Evolutionary conservation across 805 yeast species (phyloP), one percentile per base, ranked within the genome.

Genomic region (Yarrowia sp.): DNA sequence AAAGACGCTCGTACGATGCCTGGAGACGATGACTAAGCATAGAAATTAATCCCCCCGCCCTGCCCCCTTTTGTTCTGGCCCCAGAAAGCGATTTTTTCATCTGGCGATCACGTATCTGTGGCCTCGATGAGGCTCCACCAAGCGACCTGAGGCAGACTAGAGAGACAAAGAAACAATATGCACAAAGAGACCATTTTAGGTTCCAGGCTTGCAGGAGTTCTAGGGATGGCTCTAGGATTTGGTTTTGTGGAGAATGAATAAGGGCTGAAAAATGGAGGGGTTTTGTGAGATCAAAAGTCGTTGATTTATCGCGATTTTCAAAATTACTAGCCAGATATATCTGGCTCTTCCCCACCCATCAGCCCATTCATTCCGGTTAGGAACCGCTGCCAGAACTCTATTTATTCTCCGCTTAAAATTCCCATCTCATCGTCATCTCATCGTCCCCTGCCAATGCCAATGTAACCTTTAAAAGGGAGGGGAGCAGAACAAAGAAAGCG

Each of bases 361-460:
- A 16, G 22, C 10, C 21, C 16, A 44, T 36, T 24, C 38, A 32
- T 48, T 30, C 38, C 54, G 14, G 8, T 22, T 35, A 10, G 30
- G 41, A 22, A 30, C 38, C 21, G 40, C 54, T 22, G 26, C 49
- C 51, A n/a, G 10, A 51, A 51, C 58, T n/a, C 30, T 51, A 35
- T 33, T 35, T 22, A 30, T 35, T n/a, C 35, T 54, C 61, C 61
- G 61, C 61, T 51, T 51, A 51, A 51, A 51, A 33, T 35, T 51
- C 61, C 61, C 61, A 54, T 54, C 61, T 54, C 61, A 54, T 54
- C 61, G 59, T 36, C 61, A 54, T 54, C 61, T 38, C 61, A 54
- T 54, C 61, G 61, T 54, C 46, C 61, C 61, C 46, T 54, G 61
- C 61, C 61, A 51, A 36, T 48, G 54, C 61, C 61, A 51, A 51